phyloP scores from a whole-genome alignment of 495 filamentous ascomycete species.

The Neurospora tetrasperma region DNA sequence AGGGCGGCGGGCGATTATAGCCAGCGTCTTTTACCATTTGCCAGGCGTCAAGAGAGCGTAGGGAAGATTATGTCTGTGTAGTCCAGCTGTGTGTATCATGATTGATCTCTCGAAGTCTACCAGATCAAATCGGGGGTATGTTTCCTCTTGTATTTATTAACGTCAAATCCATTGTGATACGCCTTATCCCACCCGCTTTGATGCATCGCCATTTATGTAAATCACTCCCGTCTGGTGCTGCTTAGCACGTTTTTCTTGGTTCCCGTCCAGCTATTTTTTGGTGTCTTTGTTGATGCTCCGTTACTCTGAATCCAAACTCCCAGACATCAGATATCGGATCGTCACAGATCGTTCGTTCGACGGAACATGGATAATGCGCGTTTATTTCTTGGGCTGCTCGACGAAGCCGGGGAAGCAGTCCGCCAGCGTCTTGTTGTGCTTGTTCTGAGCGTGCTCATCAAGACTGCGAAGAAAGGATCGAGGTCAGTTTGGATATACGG shows the following conservation, averaged over 20 bases:
- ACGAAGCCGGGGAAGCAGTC: conserved; percentile 44
- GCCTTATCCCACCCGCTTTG: background rate
- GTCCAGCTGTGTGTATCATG: background rate
- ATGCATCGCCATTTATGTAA: background rate
- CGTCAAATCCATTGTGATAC: background rate
- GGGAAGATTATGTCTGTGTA: background rate
- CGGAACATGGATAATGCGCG: background rate
- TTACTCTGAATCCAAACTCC: background rate
- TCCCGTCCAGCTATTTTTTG: background rate
- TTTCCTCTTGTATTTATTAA: background rate
- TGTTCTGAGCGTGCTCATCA: conserved; percentile 44
- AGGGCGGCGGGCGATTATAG: background rate
- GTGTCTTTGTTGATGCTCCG: background rate
- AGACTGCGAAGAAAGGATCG: conserved; percentile 19
- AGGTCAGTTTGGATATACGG: conserved; percentile 5
- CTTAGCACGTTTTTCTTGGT: background rate
- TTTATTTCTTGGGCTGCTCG: conserved; percentile 2
- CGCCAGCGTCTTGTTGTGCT: conserved; percentile 41
- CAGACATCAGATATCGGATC: background rate
- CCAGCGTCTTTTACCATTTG: background rate
- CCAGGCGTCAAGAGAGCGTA: background rate
- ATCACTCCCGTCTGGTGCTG: background rate
- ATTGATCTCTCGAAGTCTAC: background rate
- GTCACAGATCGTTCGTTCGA: background rate
- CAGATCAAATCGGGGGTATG: background rate